phyloP scores from a whole-genome alignment of 768 basidiomycete genomes.

The Cubamyces sp. region DNA sequence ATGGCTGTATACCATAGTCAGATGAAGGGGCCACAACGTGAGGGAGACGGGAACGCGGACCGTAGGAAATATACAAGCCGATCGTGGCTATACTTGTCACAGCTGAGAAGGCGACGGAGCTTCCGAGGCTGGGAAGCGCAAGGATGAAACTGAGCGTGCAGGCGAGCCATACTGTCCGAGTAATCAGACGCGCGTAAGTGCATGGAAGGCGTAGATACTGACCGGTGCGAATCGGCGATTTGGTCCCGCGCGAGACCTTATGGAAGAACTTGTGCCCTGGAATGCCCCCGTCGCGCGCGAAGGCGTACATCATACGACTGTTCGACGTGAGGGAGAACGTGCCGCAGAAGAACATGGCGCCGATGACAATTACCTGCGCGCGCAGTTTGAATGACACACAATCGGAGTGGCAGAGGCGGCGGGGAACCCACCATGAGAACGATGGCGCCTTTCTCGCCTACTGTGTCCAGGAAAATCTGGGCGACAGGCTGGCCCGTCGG shows the following conservation, averaged over 20 bases:
- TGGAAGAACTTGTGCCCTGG: constrained; percentile 71
- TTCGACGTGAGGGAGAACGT: constrained; percentile 82
- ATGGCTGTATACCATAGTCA: constrained; percentile 42
- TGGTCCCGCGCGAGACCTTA: constrained; percentile 59
- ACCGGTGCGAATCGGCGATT: constrained; percentile 74
- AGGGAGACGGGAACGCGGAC: constrained; percentile 35
- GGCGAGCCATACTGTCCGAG: constrained; percentile 69
- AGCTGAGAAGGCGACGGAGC: constrained; percentile 66
- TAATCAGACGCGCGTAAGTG: background rate
- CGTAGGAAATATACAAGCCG: constrained; percentile 78
- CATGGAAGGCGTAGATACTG: constrained; percentile 7
- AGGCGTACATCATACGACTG: constrained; percentile 84
- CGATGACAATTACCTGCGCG: constrained; percentile 62
- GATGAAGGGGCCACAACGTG: background rate
- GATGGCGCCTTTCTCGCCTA: constrained; percentile 74
- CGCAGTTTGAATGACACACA: background rate
- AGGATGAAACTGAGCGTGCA: constrained; percentile 77
- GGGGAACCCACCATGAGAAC: constrained; percentile 60
- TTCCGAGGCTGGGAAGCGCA: constrained; percentile 73
- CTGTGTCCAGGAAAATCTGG: constrained; percentile 78
- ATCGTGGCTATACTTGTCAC: constrained; percentile 69
- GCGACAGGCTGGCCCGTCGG: constrained; percentile 71
- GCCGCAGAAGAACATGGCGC: constrained; percentile 76
- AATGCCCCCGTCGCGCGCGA: constrained; percentile 74
- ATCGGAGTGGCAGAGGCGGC: background rate